These are phyloP conservation scores for Eucalyptus viminalis DNA, from an alignment of 345 rosid genomes.

Conservation along the genomic window DNA sequence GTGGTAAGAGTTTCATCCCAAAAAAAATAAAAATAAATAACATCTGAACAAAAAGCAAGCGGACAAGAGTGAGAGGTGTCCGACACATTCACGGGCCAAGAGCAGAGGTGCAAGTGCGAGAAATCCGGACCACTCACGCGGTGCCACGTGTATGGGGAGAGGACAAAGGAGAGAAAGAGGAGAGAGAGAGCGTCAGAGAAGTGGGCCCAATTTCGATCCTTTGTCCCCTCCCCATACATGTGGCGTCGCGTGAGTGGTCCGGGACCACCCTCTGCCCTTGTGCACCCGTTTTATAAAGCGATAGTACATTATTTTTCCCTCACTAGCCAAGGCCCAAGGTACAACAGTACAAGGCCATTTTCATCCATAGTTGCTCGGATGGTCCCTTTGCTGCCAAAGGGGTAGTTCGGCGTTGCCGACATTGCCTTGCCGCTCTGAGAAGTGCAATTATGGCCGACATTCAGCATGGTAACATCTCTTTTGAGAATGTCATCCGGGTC, in stretches of 20 bases:
- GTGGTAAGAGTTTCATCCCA: not conserved
- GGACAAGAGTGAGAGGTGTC: not conserved
- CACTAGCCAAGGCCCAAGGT: not conserved
- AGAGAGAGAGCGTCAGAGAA: no score
- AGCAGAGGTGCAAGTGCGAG: not conserved
- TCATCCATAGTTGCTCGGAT: slow-evolving; percentile 9
- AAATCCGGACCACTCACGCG: no score
- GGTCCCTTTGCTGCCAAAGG: slow-evolving; percentile 28
- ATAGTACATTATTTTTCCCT: not conserved
- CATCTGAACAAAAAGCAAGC: not conserved
- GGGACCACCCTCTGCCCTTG: not conserved
- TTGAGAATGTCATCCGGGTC: slow-evolving; percentile 33
- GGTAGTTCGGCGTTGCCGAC: slow-evolving; percentile 40
- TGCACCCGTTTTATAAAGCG: not conserved
- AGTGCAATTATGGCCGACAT: slow-evolving; percentile 38
- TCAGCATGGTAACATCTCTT: slow-evolving; percentile 49
- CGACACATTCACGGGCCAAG: not conserved
- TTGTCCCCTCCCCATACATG: no score
- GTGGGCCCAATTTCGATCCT: no score
- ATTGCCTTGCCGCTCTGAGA: slow-evolving; percentile 38
- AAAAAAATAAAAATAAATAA: not conserved
- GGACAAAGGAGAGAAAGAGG: no score
- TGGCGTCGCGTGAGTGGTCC: no score
- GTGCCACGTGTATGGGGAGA: no score
- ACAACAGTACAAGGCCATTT: not conserved